These are phyloP conservation scores for Phalaenopsis aphrodite DNA, from an alignment of 106 monocot species.

Conservation along the genomic window DNA sequence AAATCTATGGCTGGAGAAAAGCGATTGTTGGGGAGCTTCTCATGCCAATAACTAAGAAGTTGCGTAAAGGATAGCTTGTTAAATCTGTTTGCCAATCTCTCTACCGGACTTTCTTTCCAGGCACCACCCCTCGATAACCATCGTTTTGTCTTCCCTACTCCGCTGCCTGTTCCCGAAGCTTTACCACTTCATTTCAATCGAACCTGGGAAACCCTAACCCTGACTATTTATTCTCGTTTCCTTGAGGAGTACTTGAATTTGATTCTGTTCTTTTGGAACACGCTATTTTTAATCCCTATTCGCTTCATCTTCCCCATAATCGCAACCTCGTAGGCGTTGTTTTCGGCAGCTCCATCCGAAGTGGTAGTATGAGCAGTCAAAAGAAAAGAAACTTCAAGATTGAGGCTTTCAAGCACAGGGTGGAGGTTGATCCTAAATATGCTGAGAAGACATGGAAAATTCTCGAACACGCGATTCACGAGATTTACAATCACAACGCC, in stretches of 20 bases:
- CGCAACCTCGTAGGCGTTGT: background rate
- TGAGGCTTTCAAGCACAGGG: slow-evolving; percentile 91
- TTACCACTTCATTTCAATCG: background rate
- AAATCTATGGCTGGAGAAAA: background rate
- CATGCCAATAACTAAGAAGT: background rate
- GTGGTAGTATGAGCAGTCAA: slow-evolving; percentile 37
- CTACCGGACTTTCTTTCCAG: background rate
- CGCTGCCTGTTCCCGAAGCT: background rate
- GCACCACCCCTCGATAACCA: background rate
- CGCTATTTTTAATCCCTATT: background rate
- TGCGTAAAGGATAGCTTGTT: background rate
- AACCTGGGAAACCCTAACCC: slow-evolving; percentile 4
- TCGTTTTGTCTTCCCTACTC: background rate
- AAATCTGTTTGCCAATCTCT: background rate
- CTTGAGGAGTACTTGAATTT: background rate
- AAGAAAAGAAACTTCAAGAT: slow-evolving; percentile 81
- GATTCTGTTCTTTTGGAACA: background rate
- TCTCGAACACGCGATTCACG: slow-evolving; percentile 85
- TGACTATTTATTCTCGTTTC: background rate
- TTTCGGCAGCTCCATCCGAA: background rate
- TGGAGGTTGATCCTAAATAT: slow-evolving; percentile 87
- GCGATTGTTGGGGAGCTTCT: background rate
- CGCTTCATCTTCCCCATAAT: background rate
- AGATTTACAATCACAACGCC: slow-evolving; percentile 99
- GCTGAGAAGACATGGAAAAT: slow-evolving; percentile 88